Percentiles rank a stretch among this genome's conserved stretches.
Conservation (phyloP, 2,329 filamentous ascomycete species). For the Fusarium sambucinum region DNA sequence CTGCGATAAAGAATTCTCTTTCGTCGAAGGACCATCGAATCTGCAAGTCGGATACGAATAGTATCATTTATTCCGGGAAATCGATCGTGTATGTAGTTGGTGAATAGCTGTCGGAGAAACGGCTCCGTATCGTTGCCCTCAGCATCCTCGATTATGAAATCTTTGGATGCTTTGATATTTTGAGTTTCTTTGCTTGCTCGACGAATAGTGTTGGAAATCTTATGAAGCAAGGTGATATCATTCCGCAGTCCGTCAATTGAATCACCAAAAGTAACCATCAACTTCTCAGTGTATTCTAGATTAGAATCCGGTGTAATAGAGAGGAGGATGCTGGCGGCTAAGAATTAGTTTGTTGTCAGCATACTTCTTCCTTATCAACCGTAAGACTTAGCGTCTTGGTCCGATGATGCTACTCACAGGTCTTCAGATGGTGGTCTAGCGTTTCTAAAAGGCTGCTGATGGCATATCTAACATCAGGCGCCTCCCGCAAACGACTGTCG, state of each 20-base stretch:
- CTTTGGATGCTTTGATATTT: neutral
- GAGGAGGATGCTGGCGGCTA: too few species aligned
- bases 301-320: neutral
- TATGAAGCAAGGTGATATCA: neutral
- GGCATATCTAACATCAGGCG: neutral
- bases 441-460: neutral
- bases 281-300: neutral
- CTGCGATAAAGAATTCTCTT: neutral
- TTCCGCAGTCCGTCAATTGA: neutral
- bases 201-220: neutral
- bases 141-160: neutral
- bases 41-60: neutral
- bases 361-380: too few species aligned
- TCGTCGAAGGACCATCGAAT: neutral
- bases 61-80: neutral
- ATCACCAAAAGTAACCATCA: too few species aligned
- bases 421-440: neutral
- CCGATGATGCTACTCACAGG: neutral
- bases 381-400: too few species aligned
- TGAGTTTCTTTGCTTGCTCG: neutral
- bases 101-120: neutral
- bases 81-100: neutral
- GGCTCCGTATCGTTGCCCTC: neutral
- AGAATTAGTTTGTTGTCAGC: too few species aligned
- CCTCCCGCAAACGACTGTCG: neutral